Base-by-base conservation (phyloP, 768 basidiomycete species). In the Goffeauzyma gilvescens region DNA sequence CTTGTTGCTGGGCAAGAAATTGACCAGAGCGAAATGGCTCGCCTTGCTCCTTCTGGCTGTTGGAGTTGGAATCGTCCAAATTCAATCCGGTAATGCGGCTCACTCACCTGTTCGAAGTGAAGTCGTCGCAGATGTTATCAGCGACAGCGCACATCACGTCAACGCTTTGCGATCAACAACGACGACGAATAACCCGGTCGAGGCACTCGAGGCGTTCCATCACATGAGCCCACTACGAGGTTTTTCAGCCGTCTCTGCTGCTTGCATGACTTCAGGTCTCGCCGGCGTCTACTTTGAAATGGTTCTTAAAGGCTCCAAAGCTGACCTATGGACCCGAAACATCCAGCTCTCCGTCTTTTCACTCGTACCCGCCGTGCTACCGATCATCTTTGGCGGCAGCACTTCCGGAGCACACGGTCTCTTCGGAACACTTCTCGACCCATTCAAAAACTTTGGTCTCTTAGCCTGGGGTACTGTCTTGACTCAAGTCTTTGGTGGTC, bases 241-340 rank as follows among this genome's bases (percentile, higher is more conserved):
- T 0, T 89, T 96, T 65, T 57, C 81, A 36, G 90, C 90, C 1
- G 89, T 96, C 39, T 71, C 75, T 6, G 75, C 78, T 12, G 87
- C 90, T 0, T 96, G 90, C 67, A 76, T 90, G 60, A 93, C 89
- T 0, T 90, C 86, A 0, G 90, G 90, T 20, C 75, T 96, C 33
- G 89, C 89, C 0, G 89, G 89, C 5, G 89, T 95, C 21, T 96
- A 96, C 67, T 96, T 96, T 53, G 90, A 96, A 67, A 87, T 90
- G 81, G 86, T 87, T 26, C 69, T 89, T 51, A 96, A 90, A 68
- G 78, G 79, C 53, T 81, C 82, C 2, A 77, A 77, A 52, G 72
- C 78, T 3, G 85, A 93, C 65, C 71, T 96, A 9, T 95, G 90
- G 90, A 78, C 90, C 45, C 81, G 90, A 58, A 96, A 95, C 62